Evolutionary conservation across 2,329 filamentous ascomycete species (phyloP).

Genomic region (Aspergillus calidoustus): DNA sequence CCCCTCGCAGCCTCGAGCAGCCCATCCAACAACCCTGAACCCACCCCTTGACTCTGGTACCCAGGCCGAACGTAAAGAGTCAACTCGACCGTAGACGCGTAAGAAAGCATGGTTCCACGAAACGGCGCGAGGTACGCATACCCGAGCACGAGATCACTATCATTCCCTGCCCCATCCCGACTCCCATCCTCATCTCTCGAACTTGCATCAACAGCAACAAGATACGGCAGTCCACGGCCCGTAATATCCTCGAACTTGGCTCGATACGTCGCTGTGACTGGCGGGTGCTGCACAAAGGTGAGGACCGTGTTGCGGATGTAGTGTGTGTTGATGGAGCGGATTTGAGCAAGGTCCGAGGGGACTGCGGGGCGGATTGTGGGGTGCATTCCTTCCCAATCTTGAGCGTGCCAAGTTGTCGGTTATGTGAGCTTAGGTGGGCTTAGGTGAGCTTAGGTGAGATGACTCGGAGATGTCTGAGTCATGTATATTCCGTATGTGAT

Average conservation of each 20-base stretch:
- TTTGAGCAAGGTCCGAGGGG: slow-evolving; percentile 38
- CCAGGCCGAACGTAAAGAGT: slow-evolving; percentile 45
- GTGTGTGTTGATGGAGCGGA: slow-evolving; percentile 41
- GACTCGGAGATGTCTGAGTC: neutral
- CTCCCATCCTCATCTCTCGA: neutral
- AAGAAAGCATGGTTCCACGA: slow-evolving; percentile 40
- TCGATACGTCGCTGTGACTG: slow-evolving; percentile 33
- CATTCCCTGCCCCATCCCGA: neutral
- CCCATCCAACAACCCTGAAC: slow-evolving; percentile 35
- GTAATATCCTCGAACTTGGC: slow-evolving; percentile 33
- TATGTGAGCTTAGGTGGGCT: neutral
- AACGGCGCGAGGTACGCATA: slow-evolving; percentile 44
- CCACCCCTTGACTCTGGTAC: slow-evolving; percentile 37
- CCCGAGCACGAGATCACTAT: slow-evolving; percentile 32
- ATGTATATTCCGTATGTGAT: neutral
- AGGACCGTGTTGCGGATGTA: slow-evolving; percentile 45
- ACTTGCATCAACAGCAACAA: slow-evolving; percentile 38
- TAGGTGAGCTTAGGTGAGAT: neutral
- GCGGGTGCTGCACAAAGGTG: slow-evolving; percentile 38
- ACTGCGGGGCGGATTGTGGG: slow-evolving; percentile 36
- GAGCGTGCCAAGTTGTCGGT: neutral
- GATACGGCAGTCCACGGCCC: slow-evolving; percentile 39
- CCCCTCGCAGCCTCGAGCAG: slow-evolving; percentile 32
- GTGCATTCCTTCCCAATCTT: slow-evolving; percentile 5
- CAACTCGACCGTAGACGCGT: slow-evolving; percentile 47